Evolutionary conservation across 1,284 basidiomycete species (phyloP), one percentile per base, ranked within the genome.

Genomic region (Fistulina hepatica): DNA sequence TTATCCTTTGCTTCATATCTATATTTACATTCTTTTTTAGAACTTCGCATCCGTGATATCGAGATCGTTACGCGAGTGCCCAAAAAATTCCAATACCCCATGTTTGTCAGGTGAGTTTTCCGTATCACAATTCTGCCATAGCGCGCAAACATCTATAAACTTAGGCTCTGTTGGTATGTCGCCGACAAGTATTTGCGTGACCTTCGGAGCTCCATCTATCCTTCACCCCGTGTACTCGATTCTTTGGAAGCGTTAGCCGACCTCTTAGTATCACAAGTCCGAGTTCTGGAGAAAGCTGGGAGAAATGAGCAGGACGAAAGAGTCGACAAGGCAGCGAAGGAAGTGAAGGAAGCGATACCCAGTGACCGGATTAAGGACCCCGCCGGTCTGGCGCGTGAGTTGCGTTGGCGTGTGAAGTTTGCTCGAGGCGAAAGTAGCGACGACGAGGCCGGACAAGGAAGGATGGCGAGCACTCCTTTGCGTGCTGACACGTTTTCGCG

Each of bases 11-110:
- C 28, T 31, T 25, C 22, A 16, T 7, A 21, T 25, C 28, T 37
- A 16, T 30, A 32, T 25, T 36, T 24, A 47, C 49, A 52, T 32
- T 51, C 42, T 45, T 40, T 34, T 43, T 22, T 56, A 91, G 86
- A 97, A 59, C 67, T 95, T 23, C 77, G 76, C 43, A 71, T 97
- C 15, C 73, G 90, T 35, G 80, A 92, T 39, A 94, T 98, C 49
- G 94, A 98, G 59, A 84, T 88, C 44, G 71, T 76, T 3, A 97
- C 93, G 2, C 82, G 85, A 41, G 94, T 97, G 0, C 92, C 94
- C 0, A 89, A 86, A 57, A 92, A 92, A 55, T 97, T 97, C 58
- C 72, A 91, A 27, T 98, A 93, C 52, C 94, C 94, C 0, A 66
- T 77, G 53, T 90, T 93, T 52, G 66, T 77, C 40, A 81, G 73